Base-by-base conservation (phyloP, 208 protist species). In the Leptomonas pyrrhocoris region DNA sequence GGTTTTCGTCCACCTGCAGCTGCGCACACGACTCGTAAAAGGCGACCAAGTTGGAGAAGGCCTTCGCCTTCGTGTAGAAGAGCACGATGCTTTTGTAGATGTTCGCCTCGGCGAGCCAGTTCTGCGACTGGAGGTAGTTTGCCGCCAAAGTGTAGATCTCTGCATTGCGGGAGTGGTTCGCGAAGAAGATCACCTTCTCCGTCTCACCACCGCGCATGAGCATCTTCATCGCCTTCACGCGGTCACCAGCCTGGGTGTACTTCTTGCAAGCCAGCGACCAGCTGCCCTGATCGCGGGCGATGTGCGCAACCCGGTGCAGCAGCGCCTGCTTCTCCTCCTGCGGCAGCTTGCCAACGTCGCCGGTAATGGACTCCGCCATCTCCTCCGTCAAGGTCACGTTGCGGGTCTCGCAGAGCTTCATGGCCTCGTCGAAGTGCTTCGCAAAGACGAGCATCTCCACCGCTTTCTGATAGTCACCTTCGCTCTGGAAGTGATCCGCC, bases 131-230 rank as follows among this genome's bases (percentile, higher is more conserved):
- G 53, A 99, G 81, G 71, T 98, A 98, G 84, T 99, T 98, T 11
- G 90, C 98, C 0, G 97, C 97, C 27, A 98, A 77, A 15, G 98
- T 97, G 79, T 98, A 99, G 49, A 99, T 97, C 64, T 98, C 94
- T 3, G 77, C 64, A 61, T 94, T 92, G 40, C 96, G 88, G 15
- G 96, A 98, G 77, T 98, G 94, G 70, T 95, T 97, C 0, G 98
- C 97, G 77, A 98, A 99, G 82, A 98, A 98, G 67, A 99, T 97
- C 61, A 99, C 97, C 80, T 98, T 98, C 51, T 98, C 91, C 27
- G 92, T 96, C 75, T 99, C 97, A 49, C 96, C 97, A 7, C 95
- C 97, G 58, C 96, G 95, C 84, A 99, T 91, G 16, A 99, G 90
- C 83, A 97, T 96, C 68, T 98, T 98, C 87, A 99, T 96, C 30